These are phyloP conservation scores for Orbilia javanica DNA, from an alignment of 2,329 filamentous ascomycete genomes.

Conservation along the genomic window DNA sequence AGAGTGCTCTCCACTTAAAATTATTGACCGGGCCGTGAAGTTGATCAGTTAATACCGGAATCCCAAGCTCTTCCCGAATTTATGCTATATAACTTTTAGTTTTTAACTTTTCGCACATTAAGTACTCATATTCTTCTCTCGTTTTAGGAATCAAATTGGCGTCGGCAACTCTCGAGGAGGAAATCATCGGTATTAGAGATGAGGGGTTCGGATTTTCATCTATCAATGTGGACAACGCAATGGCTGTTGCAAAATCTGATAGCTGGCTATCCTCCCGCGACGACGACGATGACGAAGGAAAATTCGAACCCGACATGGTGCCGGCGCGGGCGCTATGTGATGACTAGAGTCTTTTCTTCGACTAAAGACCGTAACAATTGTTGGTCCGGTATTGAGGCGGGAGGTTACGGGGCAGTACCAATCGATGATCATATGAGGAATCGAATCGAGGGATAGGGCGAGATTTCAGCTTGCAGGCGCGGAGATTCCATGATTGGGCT, in stretches of 20 bases:
- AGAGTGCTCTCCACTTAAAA: not conserved
- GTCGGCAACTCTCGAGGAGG: not conserved
- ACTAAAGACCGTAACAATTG: too few relatives aligned
- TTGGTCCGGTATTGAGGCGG: too few relatives aligned
- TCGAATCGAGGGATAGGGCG: too few relatives aligned
- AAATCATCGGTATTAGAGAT: not conserved
- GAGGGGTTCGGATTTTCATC: not conserved
- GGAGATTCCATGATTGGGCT: too few relatives aligned
- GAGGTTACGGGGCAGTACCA: too few relatives aligned
- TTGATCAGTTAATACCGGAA: not conserved
- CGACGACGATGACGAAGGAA: not conserved
- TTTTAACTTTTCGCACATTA: not conserved
- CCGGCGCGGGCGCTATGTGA: not conserved
- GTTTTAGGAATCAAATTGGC: not conserved
- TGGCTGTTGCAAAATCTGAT: slow-evolving; percentile 5
- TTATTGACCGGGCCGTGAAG: not conserved
- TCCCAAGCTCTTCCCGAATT: not conserved
- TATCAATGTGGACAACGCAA: not conserved
- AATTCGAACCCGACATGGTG: not conserved
- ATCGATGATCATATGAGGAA: too few relatives aligned
- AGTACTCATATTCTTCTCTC: not conserved
- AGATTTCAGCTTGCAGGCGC: too few relatives aligned
- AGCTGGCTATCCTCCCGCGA: not conserved
- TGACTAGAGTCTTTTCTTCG: not conserved
- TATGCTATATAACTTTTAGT: not conserved